Evolutionary conservation across 2,329 filamentous ascomycete species (phyloP), one percentile per base, ranked within the genome.

Genomic region (Curvularia lunata): DNA sequence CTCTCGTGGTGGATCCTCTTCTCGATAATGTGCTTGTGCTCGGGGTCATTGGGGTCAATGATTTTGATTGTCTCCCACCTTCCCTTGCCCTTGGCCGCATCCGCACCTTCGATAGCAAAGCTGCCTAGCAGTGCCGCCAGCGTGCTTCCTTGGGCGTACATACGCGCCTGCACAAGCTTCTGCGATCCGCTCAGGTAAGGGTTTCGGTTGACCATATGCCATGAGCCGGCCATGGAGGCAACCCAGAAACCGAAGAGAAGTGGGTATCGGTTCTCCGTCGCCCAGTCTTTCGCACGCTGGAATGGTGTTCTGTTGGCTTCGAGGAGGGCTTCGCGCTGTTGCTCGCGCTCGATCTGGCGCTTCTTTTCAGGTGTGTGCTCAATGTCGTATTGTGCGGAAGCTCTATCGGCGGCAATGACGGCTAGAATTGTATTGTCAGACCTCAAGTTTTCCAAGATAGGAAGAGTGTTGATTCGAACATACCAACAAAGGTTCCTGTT

Each of bases 111-210:
- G 69, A 97, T 90, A 10, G 87, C 90, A 46, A 94, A 92, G 30
- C 88, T 90, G 55, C 91, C 87, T 72, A 96, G 85, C 55, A 97
- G 82, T 50, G 97, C 91, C 63, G 89, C 90, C 46, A 97, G 82
- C 5, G 93, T 96, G 68, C 96, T 81, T 5, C 91, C 92, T 81
- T 97, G 93, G 3, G 93, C 93, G 79, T 97, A 97, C 64, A 97
- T 90, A 85, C 93, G 89, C 23, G 92, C 93, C 83, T 97, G 93
- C 16, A 97, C 93, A 21, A 97, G 81, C 84, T 97, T 97, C 83
- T 97, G 93, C 59, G 85, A 81, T 2, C 87, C 88, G 48, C 84
- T 86, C 46, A 96, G 83, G 74, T 88, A 91, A 64, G 85, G 88
- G 75, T 91, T 91, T 62, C 91, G 86, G 72, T 89, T 87, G 63